Base-by-base conservation (phyloP, 805 yeast genomes). In the Candida pseudoglaebosa region DNA sequence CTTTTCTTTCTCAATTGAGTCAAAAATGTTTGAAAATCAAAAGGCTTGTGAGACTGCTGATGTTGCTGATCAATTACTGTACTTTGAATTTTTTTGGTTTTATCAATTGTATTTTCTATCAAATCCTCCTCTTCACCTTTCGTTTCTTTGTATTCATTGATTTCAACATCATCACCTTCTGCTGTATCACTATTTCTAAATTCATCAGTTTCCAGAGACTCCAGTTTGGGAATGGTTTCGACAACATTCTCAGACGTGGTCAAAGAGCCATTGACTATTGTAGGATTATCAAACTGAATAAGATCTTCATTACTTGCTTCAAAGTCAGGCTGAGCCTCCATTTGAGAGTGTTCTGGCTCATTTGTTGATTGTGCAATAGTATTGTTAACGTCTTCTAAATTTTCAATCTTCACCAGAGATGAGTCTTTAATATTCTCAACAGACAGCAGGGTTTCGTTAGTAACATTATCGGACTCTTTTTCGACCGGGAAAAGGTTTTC, bases 1-100 rank as follows among this genome's bases (percentile, higher is more conserved):
- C 73, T 71, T 46, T 80, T 82, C 37, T 76, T 73, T 42, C 83
- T 80, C 47, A 93, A 71, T 47, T 83, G 85, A 9, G 71, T 69
- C 28, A 89, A 67, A 55, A 93, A 93, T 17, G 72, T 61, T 55
- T 87, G 96, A 57, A 91, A 93, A 57, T 93, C 95, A 61, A 91
- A 90, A 3, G 73, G 72, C 45, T 56, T 56, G 42, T 68, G 73
- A 2, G 73, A 66, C 37, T 57, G 67, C 38, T 65, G 70, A 34
- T 65, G 56, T 36, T 65, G 71, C 32, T 67, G 66, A 4, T 10
- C 12, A 8, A 22, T 22, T 22, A 8, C 26, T 8, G 12, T 22
- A 8, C 12, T 22, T 8, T 22, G 26, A 8, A 12, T 12, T 22
- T 22, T 12, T 22, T 22, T 22, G 26, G n/a, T n/a, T n/a, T 18